Evolutionary conservation across 2,329 filamentous ascomycete species (phyloP).

Genomic region (Hysterium pulicare): DNA sequence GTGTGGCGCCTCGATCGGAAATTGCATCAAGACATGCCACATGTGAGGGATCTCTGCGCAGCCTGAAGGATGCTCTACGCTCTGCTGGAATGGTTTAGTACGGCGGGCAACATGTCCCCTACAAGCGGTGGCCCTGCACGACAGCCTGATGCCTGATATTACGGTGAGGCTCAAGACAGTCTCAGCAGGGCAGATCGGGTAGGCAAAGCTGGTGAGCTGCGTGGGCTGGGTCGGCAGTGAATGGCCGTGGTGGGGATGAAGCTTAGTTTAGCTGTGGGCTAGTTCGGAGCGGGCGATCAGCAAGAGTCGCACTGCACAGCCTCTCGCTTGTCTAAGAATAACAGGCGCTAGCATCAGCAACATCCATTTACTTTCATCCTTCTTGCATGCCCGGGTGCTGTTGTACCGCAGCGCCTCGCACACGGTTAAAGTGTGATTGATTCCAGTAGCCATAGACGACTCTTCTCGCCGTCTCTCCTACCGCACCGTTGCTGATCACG

Average conservation of each 20-base stretch:
- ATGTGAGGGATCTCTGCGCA: not conserved
- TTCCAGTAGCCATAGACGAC: not conserved
- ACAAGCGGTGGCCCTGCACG: not conserved
- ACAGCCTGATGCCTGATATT: not conserved
- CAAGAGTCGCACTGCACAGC: not conserved
- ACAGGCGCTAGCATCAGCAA: not conserved
- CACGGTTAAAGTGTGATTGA: too few species aligned
- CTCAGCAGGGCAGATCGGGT: not conserved
- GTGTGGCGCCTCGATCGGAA: not conserved
- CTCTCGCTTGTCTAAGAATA: not conserved
- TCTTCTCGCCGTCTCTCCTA: not conserved
- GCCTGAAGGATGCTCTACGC: not conserved
- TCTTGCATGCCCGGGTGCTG: not conserved
- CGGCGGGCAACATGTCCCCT: not conserved
- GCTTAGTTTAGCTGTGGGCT: not conserved
- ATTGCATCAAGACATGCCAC: not conserved
- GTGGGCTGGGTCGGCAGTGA: not conserved
- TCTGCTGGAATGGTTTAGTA: not conserved
- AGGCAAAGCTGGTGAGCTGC: not conserved
- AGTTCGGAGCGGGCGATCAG: not conserved
- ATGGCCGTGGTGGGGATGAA: not conserved
- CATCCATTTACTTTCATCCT: too few species aligned
- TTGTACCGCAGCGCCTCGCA: not conserved
- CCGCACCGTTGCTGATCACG: not conserved
- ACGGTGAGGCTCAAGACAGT: slow-evolving; percentile 2